Base-by-base conservation (phyloP, 2,329 filamentous ascomycete species). In the Pseudocercospora musae region DNA sequence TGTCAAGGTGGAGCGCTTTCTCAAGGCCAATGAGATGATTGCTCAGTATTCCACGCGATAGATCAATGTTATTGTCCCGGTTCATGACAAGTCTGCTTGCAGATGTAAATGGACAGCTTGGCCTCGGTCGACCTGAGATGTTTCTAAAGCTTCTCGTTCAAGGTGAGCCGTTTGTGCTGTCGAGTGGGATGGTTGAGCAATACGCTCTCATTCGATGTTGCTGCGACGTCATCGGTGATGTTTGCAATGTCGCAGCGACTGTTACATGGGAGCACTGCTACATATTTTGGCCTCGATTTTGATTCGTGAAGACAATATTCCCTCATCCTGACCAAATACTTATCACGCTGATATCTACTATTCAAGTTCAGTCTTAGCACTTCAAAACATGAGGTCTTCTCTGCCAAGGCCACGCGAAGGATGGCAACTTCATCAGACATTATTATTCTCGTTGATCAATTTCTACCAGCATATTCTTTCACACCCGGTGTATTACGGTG, bases 41-140 rank as follows among this genome's bases (percentile, higher is more conserved):
- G 79, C 79, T 82, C 80, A 81, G 80, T 82, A 82, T 81, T 77
- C 76, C 78, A 77, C 77, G 80, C 80, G 80, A 77, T 71, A 82
- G 37, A 81, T 75, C 70, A 75, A 81, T 48, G n/a, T 20, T 33
- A 15, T 52, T 40, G 20, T 61, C 48, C 55, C 29, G 21, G 53
- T 61, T 46, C 58, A 63, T 49, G 53, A 62, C 33, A 64, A 66
- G 57, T 40, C 56, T 54, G 46, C 25, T 53, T 57, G 18, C 48
- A 25, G 29, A 46, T 31, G 57, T 57, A 58, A 64, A 57, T 59
- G 62, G 62, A 52, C 53, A 60, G 29, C 59, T 55, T 15, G 40
- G 49, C 31, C 37, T 27, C 42, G 37, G 59, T 48, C 62, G 64
- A 64, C 60, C 61, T 37, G 23, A 25, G 20, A 21, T 49, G 49